phyloP scores from a whole-genome alignment of 2,329 filamentous ascomycete genomes.

The Neonectria hederae region DNA sequence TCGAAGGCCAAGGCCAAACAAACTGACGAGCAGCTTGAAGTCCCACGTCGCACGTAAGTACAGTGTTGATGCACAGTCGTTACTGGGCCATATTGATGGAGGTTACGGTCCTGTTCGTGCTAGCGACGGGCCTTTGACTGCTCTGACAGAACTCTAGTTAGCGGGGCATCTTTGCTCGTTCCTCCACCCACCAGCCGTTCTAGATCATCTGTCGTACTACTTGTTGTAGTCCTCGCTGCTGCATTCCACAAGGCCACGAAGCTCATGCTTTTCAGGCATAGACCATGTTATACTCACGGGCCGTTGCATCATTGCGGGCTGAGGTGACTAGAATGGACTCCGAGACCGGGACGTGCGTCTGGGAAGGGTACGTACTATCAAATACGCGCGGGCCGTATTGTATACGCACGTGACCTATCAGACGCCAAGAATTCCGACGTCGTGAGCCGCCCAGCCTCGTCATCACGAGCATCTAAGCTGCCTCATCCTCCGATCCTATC shows the following conservation, averaged over 20 bases:
- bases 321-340: neutral
- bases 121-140: neutral
- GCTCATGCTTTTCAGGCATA: slow-evolving; percentile 14
- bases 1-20: slow-evolving; percentile 3
- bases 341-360: neutral
- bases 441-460: slow-evolving; percentile 38
- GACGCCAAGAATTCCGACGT: slow-evolving; percentile 21
- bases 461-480: slow-evolving; percentile 38
- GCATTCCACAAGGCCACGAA: neutral
- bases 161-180: slow-evolving; percentile 13
- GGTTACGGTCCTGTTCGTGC: slow-evolving; percentile 23
- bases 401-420: slow-evolving; percentile 30
- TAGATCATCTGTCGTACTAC: slow-evolving; percentile 5
- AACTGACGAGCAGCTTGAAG: neutral
- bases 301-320: neutral
- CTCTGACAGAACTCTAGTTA: neutral
- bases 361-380: neutral
- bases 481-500: slow-evolving; percentile 12
- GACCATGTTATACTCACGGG: slow-evolving; percentile 2
- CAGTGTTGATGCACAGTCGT: slow-evolving; percentile 12
- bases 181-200: neutral
- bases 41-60: neutral
- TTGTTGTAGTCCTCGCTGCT: neutral
- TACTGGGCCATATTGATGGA: neutral
- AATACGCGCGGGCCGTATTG: neutral